These are phyloP conservation scores for Magnusiomyces magnusii DNA, from an alignment of 1,139 yeast species.

Conservation along the genomic window DNA sequence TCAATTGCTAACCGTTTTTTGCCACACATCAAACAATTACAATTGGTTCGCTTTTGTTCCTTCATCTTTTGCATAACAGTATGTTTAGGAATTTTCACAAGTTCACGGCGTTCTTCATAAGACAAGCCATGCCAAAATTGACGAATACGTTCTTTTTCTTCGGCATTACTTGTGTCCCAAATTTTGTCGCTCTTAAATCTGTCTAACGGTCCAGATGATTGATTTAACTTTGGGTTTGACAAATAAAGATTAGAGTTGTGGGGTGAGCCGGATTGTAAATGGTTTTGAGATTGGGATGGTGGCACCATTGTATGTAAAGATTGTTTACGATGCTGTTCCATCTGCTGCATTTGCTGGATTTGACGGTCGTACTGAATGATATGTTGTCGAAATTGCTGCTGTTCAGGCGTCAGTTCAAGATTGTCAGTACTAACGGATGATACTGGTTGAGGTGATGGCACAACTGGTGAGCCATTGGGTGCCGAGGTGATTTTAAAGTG, in stretches of 20 bases:
- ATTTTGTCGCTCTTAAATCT: constrained; percentile 34
- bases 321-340: constrained; percentile 1
- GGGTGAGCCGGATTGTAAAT: not conserved
- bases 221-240: not conserved
- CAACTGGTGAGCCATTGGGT: not conserved
- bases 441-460: constrained; percentile 13
- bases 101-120: constrained; percentile 50
- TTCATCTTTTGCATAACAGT: constrained; percentile 60
- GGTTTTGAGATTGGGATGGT: not conserved
- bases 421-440: constrained; percentile 11
- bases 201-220: not conserved
- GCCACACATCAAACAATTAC: constrained; percentile 79
- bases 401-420: constrained; percentile 5
- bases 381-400: constrained; percentile 15
- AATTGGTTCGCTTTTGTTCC: constrained; percentile 47
- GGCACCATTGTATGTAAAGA: not conserved
- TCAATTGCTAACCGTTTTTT: constrained; percentile 66
- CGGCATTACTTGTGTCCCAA: constrained; percentile 54
- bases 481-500: not conserved
- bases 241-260: not conserved
- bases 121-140: constrained; percentile 66
- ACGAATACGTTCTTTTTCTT: constrained; percentile 51
- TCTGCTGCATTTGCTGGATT: constrained; percentile 12
- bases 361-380: constrained; percentile 8
- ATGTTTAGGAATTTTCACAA: constrained; percentile 62